Evolutionary conservation across 306 rosid genomes (phyloP).

Genomic region (Neltuma alba): DNA sequence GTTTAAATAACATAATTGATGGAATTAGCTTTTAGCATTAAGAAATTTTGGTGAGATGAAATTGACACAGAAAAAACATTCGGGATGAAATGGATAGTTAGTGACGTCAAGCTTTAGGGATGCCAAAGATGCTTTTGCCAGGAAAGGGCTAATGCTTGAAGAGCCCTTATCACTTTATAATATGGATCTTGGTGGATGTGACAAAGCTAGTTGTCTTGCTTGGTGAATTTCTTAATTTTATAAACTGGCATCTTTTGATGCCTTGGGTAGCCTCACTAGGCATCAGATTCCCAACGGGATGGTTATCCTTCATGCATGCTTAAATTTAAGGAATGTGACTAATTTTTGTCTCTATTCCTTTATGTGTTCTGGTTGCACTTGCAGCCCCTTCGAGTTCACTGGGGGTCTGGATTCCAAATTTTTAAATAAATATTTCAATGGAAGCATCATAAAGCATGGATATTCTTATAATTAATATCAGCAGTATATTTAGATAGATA

Average conservation of each 20-base stretch:
- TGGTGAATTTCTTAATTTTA: conserved; percentile 12
- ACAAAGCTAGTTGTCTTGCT: conserved; percentile 17
- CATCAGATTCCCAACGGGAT: neutral
- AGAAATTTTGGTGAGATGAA: neutral
- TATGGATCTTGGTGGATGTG: neutral
- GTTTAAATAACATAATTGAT: neutral
- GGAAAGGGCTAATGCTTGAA: neutral
- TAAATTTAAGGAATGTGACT: conserved; percentile 20
- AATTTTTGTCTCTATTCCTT: conserved; percentile 19
- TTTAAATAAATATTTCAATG: conserved; percentile 15
- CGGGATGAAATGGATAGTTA: neutral
- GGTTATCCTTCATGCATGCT: neutral
- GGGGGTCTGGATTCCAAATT: neutral
- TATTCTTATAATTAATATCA: neutral
- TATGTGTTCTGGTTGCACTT: conserved; percentile 17
- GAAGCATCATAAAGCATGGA: conserved; percentile 7
- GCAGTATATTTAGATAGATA: neutral
- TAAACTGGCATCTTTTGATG: conserved; percentile 21
- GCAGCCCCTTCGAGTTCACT: neutral
- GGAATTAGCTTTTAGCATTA: neutral
- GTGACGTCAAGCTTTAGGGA: neutral
- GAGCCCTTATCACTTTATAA: neutral
- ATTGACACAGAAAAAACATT: neutral
- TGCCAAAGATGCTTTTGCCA: neutral
- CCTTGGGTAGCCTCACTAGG: neutral